phyloP scores from a whole-genome alignment of 768 basidiomycete species.

The Cantharellus anzutake region DNA sequence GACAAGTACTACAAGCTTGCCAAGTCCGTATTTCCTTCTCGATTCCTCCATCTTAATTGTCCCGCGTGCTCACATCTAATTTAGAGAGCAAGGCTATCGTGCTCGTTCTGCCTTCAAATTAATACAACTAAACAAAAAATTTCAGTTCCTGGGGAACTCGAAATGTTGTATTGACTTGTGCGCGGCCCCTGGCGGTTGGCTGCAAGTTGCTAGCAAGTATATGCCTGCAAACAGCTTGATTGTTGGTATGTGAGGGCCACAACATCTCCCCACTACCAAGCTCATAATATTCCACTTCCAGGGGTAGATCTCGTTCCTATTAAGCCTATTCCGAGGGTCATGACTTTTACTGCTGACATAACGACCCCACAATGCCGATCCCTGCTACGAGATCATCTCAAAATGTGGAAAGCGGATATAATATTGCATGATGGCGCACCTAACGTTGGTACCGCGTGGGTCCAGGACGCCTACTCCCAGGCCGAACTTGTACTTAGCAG shows the following conservation, averaged over 20 bases:
- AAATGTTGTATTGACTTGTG: slow-evolving; percentile 95
- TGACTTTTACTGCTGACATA: slow-evolving; percentile 86
- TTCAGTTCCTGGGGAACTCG: slow-evolving; percentile 71
- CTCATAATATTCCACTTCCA: slow-evolving; percentile 14
- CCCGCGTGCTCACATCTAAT: slow-evolving; percentile 2
- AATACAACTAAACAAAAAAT: slow-evolving; percentile 97
- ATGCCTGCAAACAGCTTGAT: slow-evolving; percentile 89
- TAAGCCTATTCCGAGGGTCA: slow-evolving; percentile 82
- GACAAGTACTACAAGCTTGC: slow-evolving; percentile 97
- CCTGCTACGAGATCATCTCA: slow-evolving; percentile 68
- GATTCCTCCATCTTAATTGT: slow-evolving; percentile 1
- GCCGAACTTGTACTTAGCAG: slow-evolving; percentile 93
- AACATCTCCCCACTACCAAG: background rate
- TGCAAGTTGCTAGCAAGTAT: slow-evolving; percentile 94
- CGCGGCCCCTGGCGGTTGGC: slow-evolving; percentile 97
- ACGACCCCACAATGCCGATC: slow-evolving; percentile 83
- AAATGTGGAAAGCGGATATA: slow-evolving; percentile 98
- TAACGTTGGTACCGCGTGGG: slow-evolving; percentile 98
- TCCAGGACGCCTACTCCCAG: slow-evolving; percentile 95
- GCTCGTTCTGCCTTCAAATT: slow-evolving; percentile 99
- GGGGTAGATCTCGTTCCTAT: slow-evolving; percentile 95
- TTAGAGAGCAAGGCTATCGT: slow-evolving; percentile 94
- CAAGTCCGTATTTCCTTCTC: slow-evolving; percentile 31
- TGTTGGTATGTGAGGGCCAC: slow-evolving; percentile 34
- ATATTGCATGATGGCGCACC: slow-evolving; percentile 98